Conservation (phyloP, 805 yeast genomes). For the Cyberlindnera veronae region DNA sequence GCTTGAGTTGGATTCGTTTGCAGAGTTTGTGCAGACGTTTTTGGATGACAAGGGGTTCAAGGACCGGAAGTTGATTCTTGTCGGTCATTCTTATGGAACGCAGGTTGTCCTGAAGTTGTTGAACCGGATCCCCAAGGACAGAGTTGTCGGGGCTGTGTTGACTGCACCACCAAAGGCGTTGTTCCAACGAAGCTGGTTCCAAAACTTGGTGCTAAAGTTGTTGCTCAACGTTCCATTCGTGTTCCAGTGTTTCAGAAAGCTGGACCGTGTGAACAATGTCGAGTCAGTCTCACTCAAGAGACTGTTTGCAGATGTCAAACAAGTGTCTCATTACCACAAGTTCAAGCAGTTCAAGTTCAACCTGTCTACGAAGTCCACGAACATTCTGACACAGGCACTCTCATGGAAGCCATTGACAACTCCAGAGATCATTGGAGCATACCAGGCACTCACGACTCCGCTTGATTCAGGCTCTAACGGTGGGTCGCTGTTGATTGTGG, state of each 20-base stretch:
- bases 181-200: constrained; percentile 5
- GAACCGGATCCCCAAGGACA: constrained; percentile 2
- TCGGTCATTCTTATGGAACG: constrained; percentile 79
- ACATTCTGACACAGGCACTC: constrained; percentile 21
- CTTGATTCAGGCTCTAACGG: neutral
- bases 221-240: constrained; percentile 11
- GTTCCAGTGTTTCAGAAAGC: constrained; percentile 22
- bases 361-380: constrained; percentile 20
- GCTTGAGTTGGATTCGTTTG: constrained; percentile 18
- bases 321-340: constrained; percentile 16
- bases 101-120: constrained; percentile 45
- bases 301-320: constrained; percentile 13
- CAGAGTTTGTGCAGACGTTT: constrained; percentile 13
- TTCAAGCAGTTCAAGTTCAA: constrained; percentile 29
- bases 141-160: constrained; percentile 28
- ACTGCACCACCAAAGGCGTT: constrained; percentile 46
- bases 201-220: constrained; percentile 1
- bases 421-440: constrained; percentile 16
- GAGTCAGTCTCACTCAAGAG: constrained; percentile 20
- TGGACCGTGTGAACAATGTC: constrained; percentile 26
- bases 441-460: constrained; percentile 1
- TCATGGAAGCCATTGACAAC: constrained; percentile 19
- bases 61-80: constrained; percentile 34
- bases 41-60: constrained; percentile 7
- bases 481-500: constrained; percentile 18